Conservation (phyloP, 352 stramenopile species). For the Pythium dissotocum region DNA sequence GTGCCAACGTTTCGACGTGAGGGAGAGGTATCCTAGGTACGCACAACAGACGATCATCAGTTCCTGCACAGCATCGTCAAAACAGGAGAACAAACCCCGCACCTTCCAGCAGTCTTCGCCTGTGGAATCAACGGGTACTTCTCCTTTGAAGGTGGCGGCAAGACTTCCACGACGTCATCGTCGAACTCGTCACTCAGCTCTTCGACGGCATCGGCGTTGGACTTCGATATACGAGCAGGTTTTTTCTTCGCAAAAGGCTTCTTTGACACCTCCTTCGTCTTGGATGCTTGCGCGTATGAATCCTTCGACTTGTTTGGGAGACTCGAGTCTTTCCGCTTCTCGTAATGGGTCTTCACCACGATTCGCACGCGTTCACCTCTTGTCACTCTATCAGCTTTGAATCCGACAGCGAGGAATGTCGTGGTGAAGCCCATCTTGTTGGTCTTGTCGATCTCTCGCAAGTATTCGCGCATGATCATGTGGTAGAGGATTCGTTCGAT, state of each 20-base stretch:
- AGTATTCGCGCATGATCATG: slow-evolving; percentile 86
- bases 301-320: slow-evolving; percentile 36
- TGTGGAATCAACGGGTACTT: slow-evolving; percentile 60
- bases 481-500: slow-evolving; percentile 85
- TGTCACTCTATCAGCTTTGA: slow-evolving; percentile 50
- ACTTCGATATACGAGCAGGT: slow-evolving; percentile 32
- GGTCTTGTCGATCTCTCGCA: slow-evolving; percentile 77
- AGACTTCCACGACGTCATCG: slow-evolving; percentile 58
- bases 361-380: slow-evolving; percentile 74
- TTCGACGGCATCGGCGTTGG: slow-evolving; percentile 39
- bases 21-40: slow-evolving; percentile 56
- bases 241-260: slow-evolving; percentile 38
- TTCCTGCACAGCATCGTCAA: neutral
- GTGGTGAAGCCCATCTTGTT: slow-evolving; percentile 85
- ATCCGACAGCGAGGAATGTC: slow-evolving; percentile 69
- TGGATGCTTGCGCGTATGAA: slow-evolving; percentile 28
- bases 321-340: slow-evolving; percentile 30
- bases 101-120: slow-evolving; percentile 51
- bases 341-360: slow-evolving; percentile 72
- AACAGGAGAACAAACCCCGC: slow-evolving; percentile 8
- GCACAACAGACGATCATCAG: neutral
- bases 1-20: slow-evolving; percentile 71
- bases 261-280: slow-evolving; percentile 33
- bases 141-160: slow-evolving; percentile 26
- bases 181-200: slow-evolving; percentile 68